phyloP scores from a whole-genome alignment of 1,284 basidiomycete species.

The Mrakiaceae sp. region DNA sequence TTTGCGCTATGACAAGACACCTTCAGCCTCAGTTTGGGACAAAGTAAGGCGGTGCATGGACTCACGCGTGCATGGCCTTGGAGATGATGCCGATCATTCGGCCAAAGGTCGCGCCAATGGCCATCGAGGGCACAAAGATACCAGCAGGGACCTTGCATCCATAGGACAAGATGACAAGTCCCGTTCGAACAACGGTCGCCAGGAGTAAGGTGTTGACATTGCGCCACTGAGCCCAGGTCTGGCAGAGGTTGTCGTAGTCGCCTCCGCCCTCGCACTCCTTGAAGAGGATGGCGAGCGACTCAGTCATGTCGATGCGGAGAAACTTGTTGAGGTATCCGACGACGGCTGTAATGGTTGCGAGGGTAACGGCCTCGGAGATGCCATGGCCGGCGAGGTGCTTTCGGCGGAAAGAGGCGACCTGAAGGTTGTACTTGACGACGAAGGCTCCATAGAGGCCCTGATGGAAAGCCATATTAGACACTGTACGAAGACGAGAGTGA shows the following conservation, averaged over 20 bases:
- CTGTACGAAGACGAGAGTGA: conserved; percentile 7
- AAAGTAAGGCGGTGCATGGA: neutral
- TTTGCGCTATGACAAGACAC: conserved; percentile 49
- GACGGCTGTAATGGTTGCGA: conserved; percentile 80
- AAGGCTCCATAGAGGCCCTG: conserved; percentile 95
- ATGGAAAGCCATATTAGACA: neutral
- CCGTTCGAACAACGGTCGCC: conserved; percentile 77
- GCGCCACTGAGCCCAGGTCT: conserved; percentile 81
- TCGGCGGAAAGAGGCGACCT: conserved; percentile 84
- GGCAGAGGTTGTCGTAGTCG: conserved; percentile 85
- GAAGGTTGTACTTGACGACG: conserved; percentile 92
- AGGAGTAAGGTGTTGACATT: conserved; percentile 87
- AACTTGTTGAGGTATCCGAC: conserved; percentile 93
- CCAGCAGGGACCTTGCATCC: conserved; percentile 95
- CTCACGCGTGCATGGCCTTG: conserved; percentile 77
- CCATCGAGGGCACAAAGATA: conserved; percentile 97
- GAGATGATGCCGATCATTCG: conserved; percentile 91
- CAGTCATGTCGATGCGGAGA: conserved; percentile 94
- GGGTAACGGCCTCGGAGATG: conserved; percentile 74
- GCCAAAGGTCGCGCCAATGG: conserved; percentile 89
- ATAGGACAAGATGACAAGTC: conserved; percentile 83
- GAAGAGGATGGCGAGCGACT: conserved; percentile 92
- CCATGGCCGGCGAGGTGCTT: conserved; percentile 76
- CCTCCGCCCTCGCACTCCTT: conserved; percentile 91
- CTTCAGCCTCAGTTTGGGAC: neutral